These are phyloP conservation scores for Bolboschoenoplectus hybrid DNA, from an alignment of 202 grass and related monocot genomes.

Conservation along the genomic window DNA sequence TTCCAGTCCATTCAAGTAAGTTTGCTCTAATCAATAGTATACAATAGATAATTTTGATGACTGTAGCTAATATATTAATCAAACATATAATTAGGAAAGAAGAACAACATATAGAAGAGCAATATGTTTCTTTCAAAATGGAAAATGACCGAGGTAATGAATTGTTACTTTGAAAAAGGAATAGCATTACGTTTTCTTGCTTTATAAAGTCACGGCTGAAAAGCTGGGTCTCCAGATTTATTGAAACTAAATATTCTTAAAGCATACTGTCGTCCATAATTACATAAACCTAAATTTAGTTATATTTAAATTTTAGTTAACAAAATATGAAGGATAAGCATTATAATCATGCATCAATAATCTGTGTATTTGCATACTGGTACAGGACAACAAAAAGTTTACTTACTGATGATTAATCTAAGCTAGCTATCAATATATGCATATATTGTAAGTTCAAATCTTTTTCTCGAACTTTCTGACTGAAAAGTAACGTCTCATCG, in stretches of 20 bases:
- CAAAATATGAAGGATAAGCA: background rate
- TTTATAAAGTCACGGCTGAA: constrained; percentile 4
- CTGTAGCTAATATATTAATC: background rate
- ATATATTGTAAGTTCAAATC: background rate
- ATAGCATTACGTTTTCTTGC: background rate
- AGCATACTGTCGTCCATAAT: background rate
- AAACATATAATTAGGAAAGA: background rate
- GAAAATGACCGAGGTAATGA: background rate
- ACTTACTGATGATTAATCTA: background rate
- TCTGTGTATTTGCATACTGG: background rate
- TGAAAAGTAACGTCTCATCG: constrained; percentile 2
- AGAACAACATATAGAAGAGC: background rate
- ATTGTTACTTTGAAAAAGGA: background rate
- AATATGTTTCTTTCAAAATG: background rate
- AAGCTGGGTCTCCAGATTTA: background rate
- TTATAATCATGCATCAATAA: background rate
- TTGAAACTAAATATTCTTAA: constrained; percentile 6
- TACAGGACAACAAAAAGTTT: background rate
- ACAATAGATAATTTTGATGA: background rate
- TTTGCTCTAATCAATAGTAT: background rate
- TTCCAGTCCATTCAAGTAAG: background rate
- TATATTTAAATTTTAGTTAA: background rate
- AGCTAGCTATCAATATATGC: background rate
- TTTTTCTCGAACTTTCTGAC: background rate
- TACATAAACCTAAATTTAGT: background rate